Evolutionary conservation across 2,329 filamentous ascomycete species (phyloP), one percentile per base, ranked within the genome.

Genomic region (Penicillium sp.): DNA sequence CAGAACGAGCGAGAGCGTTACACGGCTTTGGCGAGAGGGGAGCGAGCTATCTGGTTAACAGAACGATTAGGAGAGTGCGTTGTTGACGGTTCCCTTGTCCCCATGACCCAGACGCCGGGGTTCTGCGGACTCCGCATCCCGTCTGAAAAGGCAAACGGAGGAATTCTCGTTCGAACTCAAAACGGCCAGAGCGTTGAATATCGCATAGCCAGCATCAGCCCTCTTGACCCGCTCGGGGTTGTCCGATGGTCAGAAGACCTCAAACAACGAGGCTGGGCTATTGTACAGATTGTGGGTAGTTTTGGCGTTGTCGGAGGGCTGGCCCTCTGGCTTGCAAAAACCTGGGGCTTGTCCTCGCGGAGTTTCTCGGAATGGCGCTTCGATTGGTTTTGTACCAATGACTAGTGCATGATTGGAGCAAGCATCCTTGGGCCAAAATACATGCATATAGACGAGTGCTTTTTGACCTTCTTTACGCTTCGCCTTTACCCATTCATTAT

Each of bases 201-300:
- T 69, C 70, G 73, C 63, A 62, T 73, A 53, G 53, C 70, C 4
- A 63, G 77, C 21, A 67, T 84, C 52, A 82, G 83, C 67, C 83
- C 87, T 38, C 85, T 91, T 62, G 93, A 97, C 74, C 93, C 93
- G 0, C 82, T 97, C 0, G 93, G 93, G 0, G 75, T 97, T 41
- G 82, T 96, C 56, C 84, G 88, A 64, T 84, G 93, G 66, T 86
- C 86, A 3, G 87, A 90, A 21, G 85, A 87, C 41, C 71, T 96
- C 45, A 88, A 85, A 68, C 83, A 84, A 49, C 85, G 84, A 50
- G 86, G 91, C 0, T 88, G 88, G 81, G 76, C 90, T 51, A 84
- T 90, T 0, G 79, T 96, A 44, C 90, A 93, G 73, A 81, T 96
- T 6, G 76, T 93, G 23, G 90, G 92, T 15, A 88, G 90, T 56